Evolutionary conservation across 176 grass and related monocot genomes (phyloP).

Genomic region (Bothriochloa decipiens): DNA sequence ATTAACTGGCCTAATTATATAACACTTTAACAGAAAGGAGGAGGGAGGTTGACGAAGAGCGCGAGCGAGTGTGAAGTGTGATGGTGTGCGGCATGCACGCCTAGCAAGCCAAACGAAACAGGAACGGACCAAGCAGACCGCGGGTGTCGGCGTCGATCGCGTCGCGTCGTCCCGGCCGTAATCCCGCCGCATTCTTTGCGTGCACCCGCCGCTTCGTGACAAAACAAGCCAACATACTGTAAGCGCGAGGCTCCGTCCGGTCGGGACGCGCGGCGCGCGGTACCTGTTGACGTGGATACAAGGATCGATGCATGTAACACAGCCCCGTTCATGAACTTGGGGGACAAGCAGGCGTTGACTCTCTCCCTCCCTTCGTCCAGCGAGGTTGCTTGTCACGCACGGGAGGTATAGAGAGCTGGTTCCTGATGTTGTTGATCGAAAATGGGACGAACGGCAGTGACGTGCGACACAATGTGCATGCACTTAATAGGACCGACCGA

Average conservation of each 20-base stretch:
- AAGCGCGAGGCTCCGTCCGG: not conserved
- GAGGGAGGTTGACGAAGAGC: not conserved
- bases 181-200: not conserved
- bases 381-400: not conserved
- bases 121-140: too few species aligned
- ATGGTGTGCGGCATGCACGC: not conserved
- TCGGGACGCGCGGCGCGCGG: too few species aligned
- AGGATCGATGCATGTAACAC: not conserved
- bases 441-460: too few species aligned
- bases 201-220: not conserved
- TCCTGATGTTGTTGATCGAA: not conserved
- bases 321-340: too few species aligned
- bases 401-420: not conserved
- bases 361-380: too few species aligned
- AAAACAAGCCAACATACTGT: not conserved
- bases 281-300: not conserved
- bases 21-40: too few species aligned
- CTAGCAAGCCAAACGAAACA: too few species aligned
- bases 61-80: too few species aligned
- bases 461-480: too few species aligned
- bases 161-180: not conserved
- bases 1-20: too few species aligned
- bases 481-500: not conserved
- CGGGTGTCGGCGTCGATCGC: not conserved
- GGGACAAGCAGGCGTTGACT: too few species aligned